Evolutionary conservation across 805 yeast species (phyloP).

Genomic region (Clavispora vitiphila): DNA sequence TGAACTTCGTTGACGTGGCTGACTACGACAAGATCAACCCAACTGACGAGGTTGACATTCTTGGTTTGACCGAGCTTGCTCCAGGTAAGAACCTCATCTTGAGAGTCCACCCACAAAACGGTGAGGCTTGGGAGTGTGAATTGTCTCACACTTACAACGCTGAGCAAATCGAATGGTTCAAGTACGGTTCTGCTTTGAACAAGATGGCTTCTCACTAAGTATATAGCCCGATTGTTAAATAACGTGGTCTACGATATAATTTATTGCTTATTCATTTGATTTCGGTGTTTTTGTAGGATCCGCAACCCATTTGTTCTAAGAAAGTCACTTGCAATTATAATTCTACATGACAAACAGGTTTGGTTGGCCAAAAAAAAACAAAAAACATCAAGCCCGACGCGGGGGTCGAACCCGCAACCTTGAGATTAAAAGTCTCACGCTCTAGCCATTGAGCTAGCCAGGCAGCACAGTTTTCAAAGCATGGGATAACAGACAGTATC

Average conservation of each 20-base stretch:
- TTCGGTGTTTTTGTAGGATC: not conserved
- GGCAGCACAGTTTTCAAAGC: slow-evolving; percentile 4
- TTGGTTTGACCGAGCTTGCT: slow-evolving; percentile 78
- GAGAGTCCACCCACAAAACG: slow-evolving; percentile 69
- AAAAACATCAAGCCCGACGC: slow-evolving; percentile 18
- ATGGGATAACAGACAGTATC: too few species aligned
- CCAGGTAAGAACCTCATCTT: slow-evolving; percentile 89
- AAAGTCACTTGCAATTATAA: too few species aligned
- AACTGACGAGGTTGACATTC: slow-evolving; percentile 81
- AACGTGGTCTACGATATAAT: slow-evolving; percentile 1
- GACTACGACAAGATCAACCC: slow-evolving; percentile 94
- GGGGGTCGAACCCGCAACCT: slow-evolving; percentile 25
- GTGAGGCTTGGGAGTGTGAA: slow-evolving; percentile 82
- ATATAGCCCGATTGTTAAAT: not conserved
- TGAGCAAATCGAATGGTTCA: slow-evolving; percentile 99
- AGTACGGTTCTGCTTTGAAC: slow-evolving; percentile 98
- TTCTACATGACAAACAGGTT: too few species aligned
- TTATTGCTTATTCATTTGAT: slow-evolving; percentile 8
- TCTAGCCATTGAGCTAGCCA: slow-evolving; percentile 24
- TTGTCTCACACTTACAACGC: slow-evolving; percentile 93
- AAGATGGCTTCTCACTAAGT: slow-evolving; percentile 58
- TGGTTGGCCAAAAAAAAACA: not conserved
- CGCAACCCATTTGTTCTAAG: too few species aligned
- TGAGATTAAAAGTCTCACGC: slow-evolving; percentile 22
- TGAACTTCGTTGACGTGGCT: slow-evolving; percentile 82